Evolutionary conservation across 140 eudicot genomes (phyloP).

Genomic region (Anethum foeniculum): DNA sequence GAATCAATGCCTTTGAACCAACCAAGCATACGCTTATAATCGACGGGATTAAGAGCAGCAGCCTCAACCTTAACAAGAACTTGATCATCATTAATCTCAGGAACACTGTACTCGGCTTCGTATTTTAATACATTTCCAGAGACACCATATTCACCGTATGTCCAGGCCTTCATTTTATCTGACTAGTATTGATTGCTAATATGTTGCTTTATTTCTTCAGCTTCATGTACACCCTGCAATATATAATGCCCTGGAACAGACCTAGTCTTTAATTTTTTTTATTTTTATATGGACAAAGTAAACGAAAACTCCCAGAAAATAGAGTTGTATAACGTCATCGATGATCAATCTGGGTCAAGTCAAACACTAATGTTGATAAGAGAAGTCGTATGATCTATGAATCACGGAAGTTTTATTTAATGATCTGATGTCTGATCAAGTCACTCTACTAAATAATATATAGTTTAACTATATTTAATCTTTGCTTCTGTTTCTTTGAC

Average conservation of each 20-base stretch:
- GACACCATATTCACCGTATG: not conserved
- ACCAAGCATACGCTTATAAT: conserved; percentile 3
- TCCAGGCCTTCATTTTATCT: conserved; percentile 3
- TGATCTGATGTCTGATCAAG: no score
- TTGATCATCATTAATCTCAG: conserved; percentile 3
- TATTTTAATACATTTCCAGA: not conserved
- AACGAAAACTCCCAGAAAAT: not conserved
- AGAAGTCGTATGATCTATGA: not conserved
- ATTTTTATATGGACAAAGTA: not conserved
- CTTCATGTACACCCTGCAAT: not conserved
- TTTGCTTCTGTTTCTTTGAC: no score
- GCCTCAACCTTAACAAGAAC: conserved; percentile 2
- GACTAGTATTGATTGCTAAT: not conserved
- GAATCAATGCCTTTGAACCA: not conserved
- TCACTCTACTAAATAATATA: no score
- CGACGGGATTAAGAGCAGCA: not conserved
- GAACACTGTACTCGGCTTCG: not conserved
- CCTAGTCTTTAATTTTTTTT: no score
- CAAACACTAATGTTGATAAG: not conserved
- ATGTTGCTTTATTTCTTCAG: not conserved
- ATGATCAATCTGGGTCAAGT: not conserved
- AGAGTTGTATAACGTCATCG: not conserved
- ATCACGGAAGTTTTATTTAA: no score
- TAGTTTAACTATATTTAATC: no score
- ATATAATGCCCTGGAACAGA: not conserved